A percentile compares a stretch with the other conserved stretches of the same genome.
Conservation (phyloP, 139 green algal species). For the Diplosphaera chodatii region DNA sequence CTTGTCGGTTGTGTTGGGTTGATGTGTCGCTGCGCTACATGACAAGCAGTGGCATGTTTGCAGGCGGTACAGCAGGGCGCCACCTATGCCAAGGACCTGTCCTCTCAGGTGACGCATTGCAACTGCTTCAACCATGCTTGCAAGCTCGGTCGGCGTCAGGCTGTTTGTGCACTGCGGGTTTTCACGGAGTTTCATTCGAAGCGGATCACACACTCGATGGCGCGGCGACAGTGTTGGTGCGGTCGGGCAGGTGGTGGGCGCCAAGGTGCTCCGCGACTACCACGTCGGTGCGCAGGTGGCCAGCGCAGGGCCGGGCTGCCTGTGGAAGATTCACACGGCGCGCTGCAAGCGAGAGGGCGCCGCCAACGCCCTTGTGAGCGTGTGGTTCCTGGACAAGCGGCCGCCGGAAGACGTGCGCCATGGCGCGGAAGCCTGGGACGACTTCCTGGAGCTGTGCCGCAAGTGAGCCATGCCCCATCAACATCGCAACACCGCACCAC, state of each 20-base stretch:
- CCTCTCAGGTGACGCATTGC: background rate
- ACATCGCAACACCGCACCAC: background rate
- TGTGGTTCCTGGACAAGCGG: conserved; percentile 75
- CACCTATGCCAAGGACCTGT: background rate
- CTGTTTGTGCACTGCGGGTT: too few relatives aligned
- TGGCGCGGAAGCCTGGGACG: conserved; percentile 5
- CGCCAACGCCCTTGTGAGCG: conserved; percentile 36
- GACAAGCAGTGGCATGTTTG: too few relatives aligned
- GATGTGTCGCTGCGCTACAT: too few relatives aligned
- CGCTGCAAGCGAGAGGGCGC: conserved; percentile 24
- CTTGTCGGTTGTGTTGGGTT: too few relatives aligned
- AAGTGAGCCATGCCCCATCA: background rate
- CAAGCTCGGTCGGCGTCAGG: too few relatives aligned
- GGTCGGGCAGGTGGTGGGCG: conserved; percentile 11
- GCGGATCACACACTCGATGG: too few relatives aligned
- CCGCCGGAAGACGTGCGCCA: conserved; percentile 23
- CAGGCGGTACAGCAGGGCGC: background rate
- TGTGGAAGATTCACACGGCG: conserved; percentile 30
- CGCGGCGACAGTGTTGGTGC: too few relatives aligned
- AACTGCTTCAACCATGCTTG: too few relatives aligned
- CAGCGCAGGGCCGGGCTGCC: conserved; percentile 12
- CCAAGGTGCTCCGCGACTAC: conserved; percentile 18
- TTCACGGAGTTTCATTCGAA: too few relatives aligned
- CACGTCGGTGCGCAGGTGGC: conserved; percentile 4
- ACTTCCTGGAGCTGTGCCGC: conserved; percentile 32